phyloP scores from a whole-genome alignment of 306 rosid species.

The Dryas drummondii region DNA sequence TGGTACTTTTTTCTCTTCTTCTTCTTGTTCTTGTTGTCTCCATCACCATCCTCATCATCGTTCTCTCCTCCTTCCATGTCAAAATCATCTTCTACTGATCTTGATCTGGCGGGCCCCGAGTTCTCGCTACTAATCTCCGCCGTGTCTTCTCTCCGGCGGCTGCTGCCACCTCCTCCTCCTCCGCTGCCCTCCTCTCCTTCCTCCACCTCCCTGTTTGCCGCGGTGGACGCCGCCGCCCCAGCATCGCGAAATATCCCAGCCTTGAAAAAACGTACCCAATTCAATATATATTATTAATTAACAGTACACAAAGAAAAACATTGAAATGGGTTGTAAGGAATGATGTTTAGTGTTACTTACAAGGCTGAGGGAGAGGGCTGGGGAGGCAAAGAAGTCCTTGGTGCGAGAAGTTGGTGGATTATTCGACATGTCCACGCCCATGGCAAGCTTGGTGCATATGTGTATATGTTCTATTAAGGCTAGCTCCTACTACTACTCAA shows the following conservation, averaged over 20 bases:
- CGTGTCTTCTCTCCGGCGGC: conserved; percentile 47
- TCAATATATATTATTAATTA: no score
- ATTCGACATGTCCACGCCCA: conserved; percentile 95
- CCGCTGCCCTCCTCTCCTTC: conserved; percentile 86
- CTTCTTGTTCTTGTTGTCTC: conserved; percentile 44
- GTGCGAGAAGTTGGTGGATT: conserved; percentile 72
- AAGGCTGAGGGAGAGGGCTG: conserved; percentile 95
- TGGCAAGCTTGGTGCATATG: conserved; percentile 28
- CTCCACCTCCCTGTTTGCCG: conserved; percentile 58
- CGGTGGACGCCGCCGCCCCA: conserved; percentile 32
- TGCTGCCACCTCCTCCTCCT: conserved; percentile 42
- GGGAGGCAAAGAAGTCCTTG: conserved; percentile 86
- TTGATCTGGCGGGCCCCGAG: conserved; percentile 74
- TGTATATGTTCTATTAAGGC: neutral
- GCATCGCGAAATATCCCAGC: conserved; percentile 92
- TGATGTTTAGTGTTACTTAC: conserved; percentile 30
- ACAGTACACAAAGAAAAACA: neutral
- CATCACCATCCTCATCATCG: conserved; percentile 51
- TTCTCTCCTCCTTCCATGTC: conserved; percentile 62
- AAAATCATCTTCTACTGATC: conserved; percentile 90
- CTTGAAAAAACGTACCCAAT: conserved; percentile 24
- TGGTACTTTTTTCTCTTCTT: conserved; percentile 95
- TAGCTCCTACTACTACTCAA: no score
- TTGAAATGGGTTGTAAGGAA: neutral
- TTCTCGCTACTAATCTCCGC: conserved; percentile 88